Evolutionary conservation across 495 filamentous ascomycete genomes (phyloP).

Genomic region (Neurospora sp.): DNA sequence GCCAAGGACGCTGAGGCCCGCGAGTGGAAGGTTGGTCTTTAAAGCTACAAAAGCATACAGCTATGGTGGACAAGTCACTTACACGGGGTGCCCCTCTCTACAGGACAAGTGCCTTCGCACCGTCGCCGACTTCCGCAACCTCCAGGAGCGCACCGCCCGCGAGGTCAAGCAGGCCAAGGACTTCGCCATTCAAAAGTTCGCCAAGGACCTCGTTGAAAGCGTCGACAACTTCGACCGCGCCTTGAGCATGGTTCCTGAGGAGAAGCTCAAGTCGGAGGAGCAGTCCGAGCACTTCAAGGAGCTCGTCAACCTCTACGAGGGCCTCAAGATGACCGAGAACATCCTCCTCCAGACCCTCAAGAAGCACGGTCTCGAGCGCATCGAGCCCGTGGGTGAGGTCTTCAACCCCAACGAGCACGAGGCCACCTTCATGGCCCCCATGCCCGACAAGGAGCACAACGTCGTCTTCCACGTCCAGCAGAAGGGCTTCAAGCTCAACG

Average conservation of each 20-base stretch:
- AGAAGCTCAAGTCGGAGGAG: constrained; percentile 50
- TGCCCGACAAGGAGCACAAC: constrained; percentile 76
- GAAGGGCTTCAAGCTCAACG: constrained; percentile 90
- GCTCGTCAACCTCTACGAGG: constrained; percentile 71
- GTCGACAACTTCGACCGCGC: constrained; percentile 97
- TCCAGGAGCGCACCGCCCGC: constrained; percentile 87
- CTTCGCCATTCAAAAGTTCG: constrained; percentile 92
- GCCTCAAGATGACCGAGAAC: constrained; percentile 85
- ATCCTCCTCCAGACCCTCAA: constrained; percentile 81
- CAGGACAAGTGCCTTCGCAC: constrained; percentile 90
- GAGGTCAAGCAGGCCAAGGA: constrained; percentile 78
- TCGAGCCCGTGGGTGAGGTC: constrained; percentile 65
- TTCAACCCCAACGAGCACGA: constrained; percentile 97
- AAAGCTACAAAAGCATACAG: neutral
- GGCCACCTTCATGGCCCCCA: constrained; percentile 84
- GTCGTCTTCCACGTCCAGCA: constrained; percentile 85
- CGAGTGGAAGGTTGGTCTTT: constrained; percentile 67
- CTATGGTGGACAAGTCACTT: neutral
- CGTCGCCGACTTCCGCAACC: constrained; percentile 93
- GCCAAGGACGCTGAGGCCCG: constrained; percentile 72
- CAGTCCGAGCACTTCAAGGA: constrained; percentile 51
- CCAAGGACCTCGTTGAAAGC: constrained; percentile 83
- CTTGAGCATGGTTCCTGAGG: constrained; percentile 62
- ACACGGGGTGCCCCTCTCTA: constrained; percentile 1
- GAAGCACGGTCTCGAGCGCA: constrained; percentile 89